Base-by-base conservation (phyloP, 345 rosid species). In the Nephelium lappaceum region DNA sequence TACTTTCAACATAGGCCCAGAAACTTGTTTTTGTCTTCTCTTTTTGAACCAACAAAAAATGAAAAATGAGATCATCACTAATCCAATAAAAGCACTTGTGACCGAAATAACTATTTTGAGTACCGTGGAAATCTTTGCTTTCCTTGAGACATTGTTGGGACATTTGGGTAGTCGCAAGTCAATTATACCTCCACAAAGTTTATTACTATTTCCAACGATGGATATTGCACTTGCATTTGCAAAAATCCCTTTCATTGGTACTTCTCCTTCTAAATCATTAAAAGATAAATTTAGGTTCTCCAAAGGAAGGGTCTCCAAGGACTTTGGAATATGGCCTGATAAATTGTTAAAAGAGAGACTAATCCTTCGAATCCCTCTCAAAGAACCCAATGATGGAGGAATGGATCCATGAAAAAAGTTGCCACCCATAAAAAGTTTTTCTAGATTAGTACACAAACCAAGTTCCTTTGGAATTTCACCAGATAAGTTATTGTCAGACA, bases 181-280 rank as follows among this genome's bases (percentile, higher is more conserved):
- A 21, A 42, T 14, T 21, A 64, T 19, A 5, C 77, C 81, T 11
- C 83, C 79, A 69, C 83, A 81, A 18, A 76, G 77, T 10, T 36
- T 31, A 36, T 78, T 10, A 19, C n/a, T 51, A 27, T 83, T 80
- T 45, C 84, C 81, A 12, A 18, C 62, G 15, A 86, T 21, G 1
- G 57, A 79, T 27, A 39, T 68, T 51, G 36, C 70, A 36, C 64
- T 53, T 9, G 71, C 41, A 60, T 86, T 83, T 23, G 65, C 7
- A 23, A 86, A 86, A 11, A 65, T 63, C 57, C 85, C 82, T 74
- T 77, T n/a, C 5, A 7, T 42, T 67, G 88, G 82, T 19, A 83
- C 57, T 58, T 3, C 58, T 11, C 84, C 86, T 5, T 85, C 71
- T 0, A 85, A 67, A 11, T 77, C 57, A 63, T 83, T 85, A 6